Evolutionary conservation across 164 flowering plant species (phyloP), one percentile per base, ranked within the genome.

Genomic region (Tetrastigma voinierianum): DNA sequence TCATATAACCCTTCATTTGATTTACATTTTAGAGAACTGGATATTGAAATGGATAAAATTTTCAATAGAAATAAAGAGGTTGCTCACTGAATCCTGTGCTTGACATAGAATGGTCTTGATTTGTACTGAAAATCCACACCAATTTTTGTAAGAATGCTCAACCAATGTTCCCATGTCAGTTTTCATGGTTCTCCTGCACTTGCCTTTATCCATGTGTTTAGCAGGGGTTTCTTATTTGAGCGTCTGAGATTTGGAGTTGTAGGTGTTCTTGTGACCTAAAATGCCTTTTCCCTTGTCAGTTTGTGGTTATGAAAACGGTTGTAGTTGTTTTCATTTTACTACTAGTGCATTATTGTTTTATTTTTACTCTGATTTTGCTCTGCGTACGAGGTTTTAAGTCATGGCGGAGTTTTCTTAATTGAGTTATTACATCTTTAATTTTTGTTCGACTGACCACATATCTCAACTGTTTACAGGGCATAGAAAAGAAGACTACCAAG

Each of bases 401-500:
- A 32, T 32, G 21, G 14, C 7, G 24, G 13, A 55, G 9, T 7
- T 21, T 21, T 21, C 21, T 55, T 14, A 20, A 55, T 21, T 1
- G 3, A 11, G 21, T 21, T 55, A 12, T 24, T 10, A 15, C 12
- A 10, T 21, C 11, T 24, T 63, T 2, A 24, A 12, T 46, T 19
- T 6, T 57, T 15, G 45, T 23, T 21, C 21, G 56, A 53, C 32
- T 52, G 20, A 25, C 15, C 1, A 20, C 16, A 4, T 17, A 52
- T 19, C 48, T 21, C 48, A 72, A 18, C 46, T 44, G 18, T 51
- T 66, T 65, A 55, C 69, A 92, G 99, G 99, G 99, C 17, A 95
- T 95, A 70, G 97, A 95, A 71, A 95, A 95, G 81, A 95, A 95
- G 77, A 85, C 87, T 70, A 81, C 89, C 61, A 95, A 85, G 74